Evolutionary conservation across 768 basidiomycete genomes (phyloP).

Genomic region (Lactifluus subvellereus): DNA sequence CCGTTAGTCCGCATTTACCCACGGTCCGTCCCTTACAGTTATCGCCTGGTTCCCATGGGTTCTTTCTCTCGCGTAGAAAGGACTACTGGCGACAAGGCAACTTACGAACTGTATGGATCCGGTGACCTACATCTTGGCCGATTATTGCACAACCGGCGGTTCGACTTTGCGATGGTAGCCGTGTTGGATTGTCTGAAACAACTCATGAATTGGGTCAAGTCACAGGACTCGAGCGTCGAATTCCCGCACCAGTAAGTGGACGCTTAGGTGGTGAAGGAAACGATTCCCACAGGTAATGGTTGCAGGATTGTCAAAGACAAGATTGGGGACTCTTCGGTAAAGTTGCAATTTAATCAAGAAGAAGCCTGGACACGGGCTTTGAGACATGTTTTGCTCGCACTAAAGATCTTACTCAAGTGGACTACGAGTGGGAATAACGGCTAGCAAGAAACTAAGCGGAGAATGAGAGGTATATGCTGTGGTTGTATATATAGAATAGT

Average conservation of each 20-base stretch:
- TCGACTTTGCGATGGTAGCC: conserved; percentile 94
- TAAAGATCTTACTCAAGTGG: conserved; percentile 87
- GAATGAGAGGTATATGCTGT: no score
- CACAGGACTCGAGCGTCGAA: conserved; percentile 64
- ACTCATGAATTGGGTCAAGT: conserved; percentile 78
- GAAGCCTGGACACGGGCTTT: conserved; percentile 94
- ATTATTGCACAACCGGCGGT: conserved; percentile 88
- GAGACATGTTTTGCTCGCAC: conserved; percentile 81
- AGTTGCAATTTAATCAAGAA: conserved; percentile 91
- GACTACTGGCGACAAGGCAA: conserved; percentile 71
- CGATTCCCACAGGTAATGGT: not conserved
- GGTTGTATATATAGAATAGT: no score
- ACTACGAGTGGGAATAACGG: conserved; percentile 71
- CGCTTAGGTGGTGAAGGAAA: conserved; percentile 1
- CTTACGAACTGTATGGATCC: conserved; percentile 91
- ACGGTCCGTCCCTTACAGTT: conserved; percentile 42
- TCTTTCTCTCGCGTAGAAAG: conserved; percentile 92
- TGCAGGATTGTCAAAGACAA: conserved; percentile 79
- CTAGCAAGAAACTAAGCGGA: conserved; percentile 29
- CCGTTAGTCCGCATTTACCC: conserved; percentile 6
- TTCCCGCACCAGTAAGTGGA: conserved; percentile 80
- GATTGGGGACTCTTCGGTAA: conserved; percentile 93
- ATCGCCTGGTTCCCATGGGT: conserved; percentile 88
- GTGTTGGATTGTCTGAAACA: conserved; percentile 94
- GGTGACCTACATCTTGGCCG: conserved; percentile 88